Conservation (phyloP, 2,329 filamentous ascomycete genomes). For the Fusarium robinianum region DNA sequence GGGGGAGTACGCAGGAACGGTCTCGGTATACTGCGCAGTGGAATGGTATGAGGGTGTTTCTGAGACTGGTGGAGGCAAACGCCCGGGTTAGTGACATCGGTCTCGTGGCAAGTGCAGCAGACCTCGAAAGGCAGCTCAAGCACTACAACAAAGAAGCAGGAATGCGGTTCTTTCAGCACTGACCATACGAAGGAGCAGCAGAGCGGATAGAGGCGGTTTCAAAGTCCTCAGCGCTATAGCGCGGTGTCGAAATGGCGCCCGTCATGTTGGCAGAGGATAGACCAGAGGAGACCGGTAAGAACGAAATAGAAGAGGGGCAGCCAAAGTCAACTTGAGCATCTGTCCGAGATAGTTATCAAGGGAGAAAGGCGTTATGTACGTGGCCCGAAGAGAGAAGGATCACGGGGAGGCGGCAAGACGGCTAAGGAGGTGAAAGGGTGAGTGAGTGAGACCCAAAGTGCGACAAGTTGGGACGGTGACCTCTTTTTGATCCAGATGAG, state of each 20-base stretch:
- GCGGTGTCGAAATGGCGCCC: slow-evolving; percentile 38
- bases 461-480: slow-evolving; percentile 26
- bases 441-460: slow-evolving; percentile 27
- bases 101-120: slow-evolving; percentile 20
- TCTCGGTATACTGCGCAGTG: slow-evolving; percentile 51
- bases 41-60: slow-evolving; percentile 69
- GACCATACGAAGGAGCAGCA: slow-evolving; percentile 69
- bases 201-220: slow-evolving; percentile 71
- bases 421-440: slow-evolving; percentile 16
- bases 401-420: slow-evolving; percentile 1
- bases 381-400: slow-evolving; percentile 15
- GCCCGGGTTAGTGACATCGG: slow-evolving; percentile 24
- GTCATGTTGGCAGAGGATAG: slow-evolving; percentile 38
- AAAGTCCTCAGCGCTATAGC: slow-evolving; percentile 58
- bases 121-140: slow-evolving; percentile 10
- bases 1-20: slow-evolving; percentile 58
- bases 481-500: slow-evolving; percentile 24
- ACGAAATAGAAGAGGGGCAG: slow-evolving; percentile 25
- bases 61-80: slow-evolving; percentile 56
- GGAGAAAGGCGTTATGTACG: slow-evolving; percentile 19
- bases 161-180: slow-evolving; percentile 40
- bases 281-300: slow-evolving; percentile 19
- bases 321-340: slow-evolving; percentile 32
- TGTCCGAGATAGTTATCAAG: slow-evolving; percentile 22
- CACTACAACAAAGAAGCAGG: slow-evolving; percentile 7